Evolutionary conservation across 2,329 filamentous ascomycete genomes (phyloP), one percentile per base, ranked within the genome.

Genomic region (Arachnomyces sp.): DNA sequence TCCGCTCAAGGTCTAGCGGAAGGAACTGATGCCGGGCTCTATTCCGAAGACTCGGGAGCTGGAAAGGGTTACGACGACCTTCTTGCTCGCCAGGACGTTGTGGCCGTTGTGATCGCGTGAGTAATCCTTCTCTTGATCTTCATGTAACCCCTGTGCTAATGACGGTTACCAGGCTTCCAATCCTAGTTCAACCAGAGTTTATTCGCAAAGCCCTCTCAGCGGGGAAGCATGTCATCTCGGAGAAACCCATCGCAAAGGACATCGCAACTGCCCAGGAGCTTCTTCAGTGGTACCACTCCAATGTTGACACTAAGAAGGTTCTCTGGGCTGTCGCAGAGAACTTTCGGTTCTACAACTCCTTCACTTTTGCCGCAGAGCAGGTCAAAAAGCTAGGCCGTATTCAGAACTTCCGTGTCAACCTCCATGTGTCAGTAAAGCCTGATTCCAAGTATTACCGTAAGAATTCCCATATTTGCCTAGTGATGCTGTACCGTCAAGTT

Each of bases 181-280:
- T 76, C 48, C 59, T 64, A 12, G 59, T 61, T 3, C 73, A 76
- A 40, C 72, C 71, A n/a, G 58, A 61, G 1, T 73, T 67, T 48
- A 71, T 76, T 48, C 62, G 63, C 32, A 61, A 63, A 43, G 71
- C 71, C 2, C 57, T 76, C 0, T 46, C 57, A 7, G 70, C 70
- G 8, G 70, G 71, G 7, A 76, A 76, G 48, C 72, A 76, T 51
- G 73, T 77, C 11, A 59, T 77, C 1, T 72, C 71, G 12, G 73
- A 77, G 50, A 77, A 76, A 50, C 73, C 73, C n/a, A 70, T 76
- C 28, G 71, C 68, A 2, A 70, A 74, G 50, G 72, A 77, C 50
- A 51, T 77, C 4, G 56, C 62, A 1, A 69, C 71, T 1, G 76
- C 73, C 0, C 56, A 58, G 3, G 66, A 70, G 13, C 61, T 79